phyloP scores from a whole-genome alignment of 108 stramenopile genomes.

The Cyclotella cryptica region DNA sequence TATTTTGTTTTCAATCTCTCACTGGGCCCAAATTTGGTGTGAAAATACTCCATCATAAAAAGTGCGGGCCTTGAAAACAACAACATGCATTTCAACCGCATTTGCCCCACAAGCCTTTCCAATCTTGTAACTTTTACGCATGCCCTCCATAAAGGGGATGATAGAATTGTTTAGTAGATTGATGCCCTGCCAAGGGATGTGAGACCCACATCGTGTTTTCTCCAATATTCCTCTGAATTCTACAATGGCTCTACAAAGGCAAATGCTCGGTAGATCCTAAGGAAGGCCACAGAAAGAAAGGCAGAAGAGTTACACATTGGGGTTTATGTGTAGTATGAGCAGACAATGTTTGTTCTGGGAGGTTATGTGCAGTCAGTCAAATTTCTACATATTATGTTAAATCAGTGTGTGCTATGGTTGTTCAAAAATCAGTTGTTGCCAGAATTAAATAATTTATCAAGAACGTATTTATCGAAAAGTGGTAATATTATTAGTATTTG shows the following conservation, averaged over 20 bases:
- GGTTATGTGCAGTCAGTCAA: background rate
- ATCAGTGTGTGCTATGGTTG: too few relatives aligned
- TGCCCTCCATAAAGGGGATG: background rate
- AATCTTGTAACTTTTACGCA: slow-evolving; percentile 17
- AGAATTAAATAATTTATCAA: too few relatives aligned
- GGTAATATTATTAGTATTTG: background rate
- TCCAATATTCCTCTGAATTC: slow-evolving; percentile 12
- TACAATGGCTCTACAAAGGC: background rate
- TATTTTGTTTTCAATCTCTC: too few relatives aligned
- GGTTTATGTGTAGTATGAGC: background rate
- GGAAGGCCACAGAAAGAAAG: background rate
- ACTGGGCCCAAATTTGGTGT: too few relatives aligned
- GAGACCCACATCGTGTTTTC: slow-evolving; percentile 4
- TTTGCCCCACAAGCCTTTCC: slow-evolving; percentile 21
- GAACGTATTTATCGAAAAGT: background rate
- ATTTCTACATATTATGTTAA: too few relatives aligned
- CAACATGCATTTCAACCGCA: slow-evolving; percentile 16
- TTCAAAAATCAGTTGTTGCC: too few relatives aligned
- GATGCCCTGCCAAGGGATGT: slow-evolving; percentile 12
- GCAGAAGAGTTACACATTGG: too few relatives aligned
- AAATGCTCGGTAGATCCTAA: too few relatives aligned
- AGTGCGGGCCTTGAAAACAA: slow-evolving; percentile 5
- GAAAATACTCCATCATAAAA: background rate
- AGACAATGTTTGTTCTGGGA: background rate
- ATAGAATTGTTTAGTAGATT: background rate